phyloP scores from a whole-genome alignment of 352 stramenopile species.

The Plasmopara viticola region DNA sequence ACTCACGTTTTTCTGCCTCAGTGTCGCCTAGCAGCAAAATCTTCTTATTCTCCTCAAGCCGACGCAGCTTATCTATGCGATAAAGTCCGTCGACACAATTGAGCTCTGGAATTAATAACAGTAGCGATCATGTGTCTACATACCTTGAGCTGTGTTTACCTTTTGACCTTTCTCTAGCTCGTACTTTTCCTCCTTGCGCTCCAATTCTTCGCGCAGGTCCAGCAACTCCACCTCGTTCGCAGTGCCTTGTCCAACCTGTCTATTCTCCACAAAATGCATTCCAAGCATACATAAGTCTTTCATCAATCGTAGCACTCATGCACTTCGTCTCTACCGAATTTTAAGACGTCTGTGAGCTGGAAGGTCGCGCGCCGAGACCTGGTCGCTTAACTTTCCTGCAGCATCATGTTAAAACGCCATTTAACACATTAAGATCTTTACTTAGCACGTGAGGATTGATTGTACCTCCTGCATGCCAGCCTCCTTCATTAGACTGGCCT shows the following conservation, averaged over 20 bases:
- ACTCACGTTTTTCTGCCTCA: conserved; percentile 68
- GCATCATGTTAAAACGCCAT: not conserved
- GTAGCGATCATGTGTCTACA: not conserved
- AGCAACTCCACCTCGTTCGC: conserved; percentile 68
- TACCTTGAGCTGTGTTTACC: conserved; percentile 75
- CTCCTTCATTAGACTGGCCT: conserved; percentile 80
- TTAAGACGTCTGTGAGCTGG: conserved; percentile 81
- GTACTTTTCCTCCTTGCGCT: conserved; percentile 69
- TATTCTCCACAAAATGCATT: conserved; percentile 12
- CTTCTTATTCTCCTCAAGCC: conserved; percentile 80
- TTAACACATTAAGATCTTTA: not conserved
- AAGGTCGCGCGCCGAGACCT: conserved; percentile 77
- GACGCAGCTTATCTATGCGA: conserved; percentile 48
- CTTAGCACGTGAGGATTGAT: not conserved
- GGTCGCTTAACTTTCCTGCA: conserved; percentile 66
- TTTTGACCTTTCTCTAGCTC: conserved; percentile 69
- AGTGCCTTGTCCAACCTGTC: conserved; percentile 77
- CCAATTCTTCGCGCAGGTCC: conserved; percentile 69
- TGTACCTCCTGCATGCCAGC: conserved; percentile 74
- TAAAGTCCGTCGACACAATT: conserved; percentile 32
- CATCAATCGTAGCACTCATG: not conserved
- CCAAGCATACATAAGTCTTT: not conserved
- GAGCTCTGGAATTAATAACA: conserved; percentile 29
- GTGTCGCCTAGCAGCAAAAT: conserved; percentile 70
- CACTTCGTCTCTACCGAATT: conserved; percentile 39